phyloP scores from a whole-genome alignment of 805 yeast genomes.

The Danielozyma ontarioensis region DNA sequence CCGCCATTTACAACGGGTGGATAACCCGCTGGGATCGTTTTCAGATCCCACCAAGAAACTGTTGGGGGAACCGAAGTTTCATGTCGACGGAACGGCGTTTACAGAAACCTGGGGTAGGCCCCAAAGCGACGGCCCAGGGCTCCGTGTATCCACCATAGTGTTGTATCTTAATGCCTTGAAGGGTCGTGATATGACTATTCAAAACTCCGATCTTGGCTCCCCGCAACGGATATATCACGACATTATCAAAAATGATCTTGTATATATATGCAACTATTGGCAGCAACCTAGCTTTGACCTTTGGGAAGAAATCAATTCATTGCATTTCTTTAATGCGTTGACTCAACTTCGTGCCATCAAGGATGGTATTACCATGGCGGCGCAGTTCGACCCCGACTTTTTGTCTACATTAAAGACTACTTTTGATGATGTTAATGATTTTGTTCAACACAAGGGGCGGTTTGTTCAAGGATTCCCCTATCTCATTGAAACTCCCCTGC shows the following conservation, averaged over 20 bases:
- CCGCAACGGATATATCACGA: constrained; percentile 42
- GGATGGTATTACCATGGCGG: constrained; percentile 44
- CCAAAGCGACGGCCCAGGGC: constrained; percentile 91
- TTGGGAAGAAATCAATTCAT: constrained; percentile 83
- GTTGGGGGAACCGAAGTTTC: constrained; percentile 88
- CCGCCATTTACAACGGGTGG: constrained; percentile 54
- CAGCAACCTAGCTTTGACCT: constrained; percentile 65
- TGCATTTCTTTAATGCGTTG: constrained; percentile 75
- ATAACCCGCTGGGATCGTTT: constrained; percentile 66
- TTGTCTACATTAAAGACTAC: constrained; percentile 19
- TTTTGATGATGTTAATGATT: constrained; percentile 32
- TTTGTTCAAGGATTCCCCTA: constrained; percentile 43
- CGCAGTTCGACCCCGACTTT: constrained; percentile 21
- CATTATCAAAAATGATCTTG: constrained; percentile 64
- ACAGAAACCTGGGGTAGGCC: constrained; percentile 85
- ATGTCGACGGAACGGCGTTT: constrained; percentile 61
- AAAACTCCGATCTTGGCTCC: constrained; percentile 20
- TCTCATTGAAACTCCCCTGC: constrained; percentile 64
- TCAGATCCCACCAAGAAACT: constrained; percentile 40
- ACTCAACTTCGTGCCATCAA: constrained; percentile 67
- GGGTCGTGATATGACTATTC: constrained; percentile 11
- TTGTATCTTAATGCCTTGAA: constrained; percentile 45
- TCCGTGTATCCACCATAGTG: constrained; percentile 62
- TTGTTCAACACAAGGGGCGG: constrained; percentile 32
- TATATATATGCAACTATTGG: constrained; percentile 63